Conservation (phyloP, 441 rosid genomes). For the Populus trichocarpa region DNA sequence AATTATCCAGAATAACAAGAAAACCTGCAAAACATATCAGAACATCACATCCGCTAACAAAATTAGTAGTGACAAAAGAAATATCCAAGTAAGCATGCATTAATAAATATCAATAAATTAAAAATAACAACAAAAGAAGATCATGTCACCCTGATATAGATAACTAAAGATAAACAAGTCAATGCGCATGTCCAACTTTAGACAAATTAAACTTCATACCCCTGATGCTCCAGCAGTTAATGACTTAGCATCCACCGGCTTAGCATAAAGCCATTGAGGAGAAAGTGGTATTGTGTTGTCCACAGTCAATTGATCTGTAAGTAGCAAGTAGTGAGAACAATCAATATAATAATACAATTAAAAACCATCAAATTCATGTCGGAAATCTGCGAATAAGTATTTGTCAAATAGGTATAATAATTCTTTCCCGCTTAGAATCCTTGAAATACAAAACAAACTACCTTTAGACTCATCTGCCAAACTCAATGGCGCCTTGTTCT, state of each 20-base stretch:
- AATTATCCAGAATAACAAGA: not conserved
- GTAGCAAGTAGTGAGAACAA: not conserved
- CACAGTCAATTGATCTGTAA: constrained; percentile 55
- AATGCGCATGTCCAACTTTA: not conserved
- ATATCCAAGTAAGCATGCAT: not conserved
- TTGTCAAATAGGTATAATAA: not conserved
- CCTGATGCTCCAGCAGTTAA: constrained; percentile 6
- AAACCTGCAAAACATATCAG: not conserved
- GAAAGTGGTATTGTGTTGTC: constrained; percentile 84
- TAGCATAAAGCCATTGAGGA: constrained; percentile 88
- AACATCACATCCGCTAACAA: not conserved
- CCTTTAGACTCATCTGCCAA: constrained; percentile 44
- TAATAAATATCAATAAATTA: not conserved
- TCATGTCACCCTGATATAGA: not conserved
- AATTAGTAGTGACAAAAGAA: not conserved
- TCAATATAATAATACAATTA: not conserved
- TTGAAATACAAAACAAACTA: constrained; percentile 7
- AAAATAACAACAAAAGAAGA: not conserved
- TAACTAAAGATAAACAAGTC: not conserved
- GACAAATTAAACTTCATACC: not conserved
- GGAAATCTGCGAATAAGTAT: not conserved
- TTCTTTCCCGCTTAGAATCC: not conserved
- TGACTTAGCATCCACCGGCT: constrained; percentile 4
- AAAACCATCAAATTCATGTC: not conserved
- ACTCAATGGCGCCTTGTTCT: constrained; percentile 29